Evolutionary conservation across 2,329 filamentous ascomycete species (phyloP), one percentile per base, ranked within the genome.

Genomic region (Mollisia scopiformis): DNA sequence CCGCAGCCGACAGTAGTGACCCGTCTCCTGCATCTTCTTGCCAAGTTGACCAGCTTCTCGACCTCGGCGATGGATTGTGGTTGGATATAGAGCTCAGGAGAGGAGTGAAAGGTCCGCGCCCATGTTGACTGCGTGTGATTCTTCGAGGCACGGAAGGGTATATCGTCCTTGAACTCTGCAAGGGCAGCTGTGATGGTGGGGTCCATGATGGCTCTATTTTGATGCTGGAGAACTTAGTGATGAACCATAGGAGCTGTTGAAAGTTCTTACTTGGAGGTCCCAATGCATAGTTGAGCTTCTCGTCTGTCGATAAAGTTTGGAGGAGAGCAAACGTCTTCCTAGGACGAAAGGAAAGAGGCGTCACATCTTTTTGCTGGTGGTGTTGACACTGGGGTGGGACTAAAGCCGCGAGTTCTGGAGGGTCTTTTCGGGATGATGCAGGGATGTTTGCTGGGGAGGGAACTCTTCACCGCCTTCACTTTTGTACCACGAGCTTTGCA

Each of bases 101-200:
- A 85, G 54, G 90, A 95, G 71, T 90, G 88, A 79, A 96, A 97
- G 53, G 95, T 98, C 72, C 89, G 88, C 39, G 95, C 95, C 95
- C 95, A 99, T 21, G 95, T 99, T 71, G 89, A 88, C 79, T 98
- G 95, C 52, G 88, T 78, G 75, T 98, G 88, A 56, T 85, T 80
- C 62, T 84, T 80, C 60, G 82, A 83, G 6, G 91, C 91, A 74
- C 89, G 90, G 79, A 98, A 97, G 46, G 92, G 87, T 39, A 95
- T 77, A 61, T 79, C 76, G 67, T 85, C 81, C 70, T 88, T 81
- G 73, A 86, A 81, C 65, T 80, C 81, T 33, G 80, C 78, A 64
- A 89, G 78, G 74, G 89, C 86, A 63, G 78, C 77, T 60, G 77
- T 68, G 65, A 88, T 75, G 61, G 73, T 65, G 68, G 78, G 75